Evolutionary conservation across 768 basidiomycete genomes (phyloP).

Genomic region (Russula olivacea): DNA sequence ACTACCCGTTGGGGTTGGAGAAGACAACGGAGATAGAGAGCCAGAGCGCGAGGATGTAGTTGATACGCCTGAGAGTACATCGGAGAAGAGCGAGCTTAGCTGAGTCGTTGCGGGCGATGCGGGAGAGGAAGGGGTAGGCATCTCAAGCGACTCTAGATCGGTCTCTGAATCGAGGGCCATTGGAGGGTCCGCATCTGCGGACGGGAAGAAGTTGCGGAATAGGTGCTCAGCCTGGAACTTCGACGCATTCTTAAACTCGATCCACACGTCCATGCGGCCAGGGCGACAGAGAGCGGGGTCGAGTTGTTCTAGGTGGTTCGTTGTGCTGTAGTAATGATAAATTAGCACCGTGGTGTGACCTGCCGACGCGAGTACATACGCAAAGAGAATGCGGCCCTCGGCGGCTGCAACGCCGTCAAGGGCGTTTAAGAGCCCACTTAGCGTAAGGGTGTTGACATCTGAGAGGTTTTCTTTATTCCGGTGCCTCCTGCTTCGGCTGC

Average conservation of each 20-base stretch:
- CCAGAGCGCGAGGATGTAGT: conserved; percentile 36
- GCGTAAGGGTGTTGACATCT: conserved; percentile 73
- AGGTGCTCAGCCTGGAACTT: conserved; percentile 81
- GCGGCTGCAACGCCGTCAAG: conserved; percentile 83
- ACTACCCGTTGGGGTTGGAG: conserved; percentile 20
- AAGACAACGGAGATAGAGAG: conserved; percentile 29
- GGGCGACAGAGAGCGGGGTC: conserved; percentile 90
- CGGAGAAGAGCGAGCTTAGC: conserved; percentile 42
- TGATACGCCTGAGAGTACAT: conserved; percentile 37
- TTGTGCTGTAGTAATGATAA: conserved; percentile 47
- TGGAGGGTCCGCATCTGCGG: conserved; percentile 46
- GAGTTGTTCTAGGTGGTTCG: conserved; percentile 85
- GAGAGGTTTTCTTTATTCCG: conserved; percentile 54
- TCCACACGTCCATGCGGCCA: conserved; percentile 89
- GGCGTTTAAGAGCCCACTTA: conserved; percentile 79
- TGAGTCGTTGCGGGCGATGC: conserved; percentile 40
- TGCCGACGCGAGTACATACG: conserved; percentile 47
- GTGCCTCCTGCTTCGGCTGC: conserved; percentile 39
- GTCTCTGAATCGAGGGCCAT: conserved; percentile 32
- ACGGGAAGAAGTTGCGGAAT: conserved; percentile 90
- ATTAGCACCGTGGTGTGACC: neutral
- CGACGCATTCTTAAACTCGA: conserved; percentile 84
- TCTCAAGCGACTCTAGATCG: conserved; percentile 44
- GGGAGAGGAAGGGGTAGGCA: conserved; percentile 37
- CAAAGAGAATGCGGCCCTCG: conserved; percentile 84